phyloP scores from a whole-genome alignment of 2,329 filamentous ascomycete species.

The Calonectria crousiana region DNA sequence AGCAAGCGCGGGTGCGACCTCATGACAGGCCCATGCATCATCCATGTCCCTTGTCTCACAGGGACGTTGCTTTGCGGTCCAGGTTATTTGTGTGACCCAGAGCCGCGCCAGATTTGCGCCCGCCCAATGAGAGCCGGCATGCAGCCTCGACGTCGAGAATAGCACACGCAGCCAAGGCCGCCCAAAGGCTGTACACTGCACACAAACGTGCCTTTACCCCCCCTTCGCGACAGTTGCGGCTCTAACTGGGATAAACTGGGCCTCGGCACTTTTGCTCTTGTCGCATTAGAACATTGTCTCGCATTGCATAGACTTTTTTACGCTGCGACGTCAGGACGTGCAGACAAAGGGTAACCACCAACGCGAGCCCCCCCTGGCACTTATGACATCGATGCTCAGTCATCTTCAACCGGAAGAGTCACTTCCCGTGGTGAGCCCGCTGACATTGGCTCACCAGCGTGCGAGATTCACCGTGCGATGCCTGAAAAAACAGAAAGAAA shows the following conservation, averaged over 20 bases:
- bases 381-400: conserved; percentile 18
- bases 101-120: conserved; percentile 4
- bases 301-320: not conserved
- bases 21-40: conserved; percentile 12
- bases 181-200: conserved; percentile 8
- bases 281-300: not conserved
- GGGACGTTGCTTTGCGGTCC: not conserved
- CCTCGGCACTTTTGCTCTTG: conserved; percentile 13
- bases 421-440: conserved; percentile 2
- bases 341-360: not conserved
- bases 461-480: not conserved
- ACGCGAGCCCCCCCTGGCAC: not conserved
- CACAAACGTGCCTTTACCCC: not conserved
- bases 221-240: not conserved
- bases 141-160: conserved; percentile 25
- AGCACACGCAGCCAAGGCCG: conserved; percentile 18
- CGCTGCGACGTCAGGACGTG: not conserved
- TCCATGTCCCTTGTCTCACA: conserved; percentile 14
- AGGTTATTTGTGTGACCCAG: conserved; percentile 10
- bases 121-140: conserved; percentile 28
- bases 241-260: not conserved
- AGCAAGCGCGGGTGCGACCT: conserved; percentile 25
- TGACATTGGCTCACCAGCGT: not conserved
- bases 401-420: not conserved
- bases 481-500: not conserved